Conservation (phyloP, 768 basidiomycete species). For the Auricularia cornea region DNA sequence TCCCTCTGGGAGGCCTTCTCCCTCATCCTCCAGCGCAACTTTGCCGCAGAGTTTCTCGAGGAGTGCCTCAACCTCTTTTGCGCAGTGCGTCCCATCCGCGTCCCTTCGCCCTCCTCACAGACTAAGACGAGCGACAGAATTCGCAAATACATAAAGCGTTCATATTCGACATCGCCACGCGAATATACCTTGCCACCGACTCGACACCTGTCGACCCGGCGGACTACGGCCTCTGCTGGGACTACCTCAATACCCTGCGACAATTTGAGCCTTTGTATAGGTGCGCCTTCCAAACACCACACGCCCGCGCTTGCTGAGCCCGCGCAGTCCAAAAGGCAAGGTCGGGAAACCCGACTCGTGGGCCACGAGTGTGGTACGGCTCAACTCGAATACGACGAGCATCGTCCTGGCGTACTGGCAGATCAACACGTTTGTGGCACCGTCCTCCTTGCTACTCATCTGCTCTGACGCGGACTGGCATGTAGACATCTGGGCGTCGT, state of each 20-base stretch:
- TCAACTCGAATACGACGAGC: background rate
- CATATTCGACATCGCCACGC: slow-evolving; percentile 77
- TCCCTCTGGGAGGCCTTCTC: slow-evolving; percentile 90
- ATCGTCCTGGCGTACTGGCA: slow-evolving; percentile 1
- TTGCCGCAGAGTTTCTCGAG: slow-evolving; percentile 64
- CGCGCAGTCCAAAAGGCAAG: background rate
- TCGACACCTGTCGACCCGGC: slow-evolving; percentile 83
- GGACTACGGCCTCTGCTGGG: slow-evolving; percentile 83
- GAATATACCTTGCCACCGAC: slow-evolving; percentile 90
- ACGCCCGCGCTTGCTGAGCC: too few relatives aligned
- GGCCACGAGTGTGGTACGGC: background rate
- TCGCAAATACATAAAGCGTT: slow-evolving; percentile 92
- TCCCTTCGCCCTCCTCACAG: too few relatives aligned
- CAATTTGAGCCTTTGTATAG: slow-evolving; percentile 81
- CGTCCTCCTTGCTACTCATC: background rate
- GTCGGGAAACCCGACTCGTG: background rate
- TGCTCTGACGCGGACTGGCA: background rate
- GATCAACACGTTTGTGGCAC: background rate
- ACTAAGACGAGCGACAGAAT: slow-evolving; percentile 53
- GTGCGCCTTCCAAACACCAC: slow-evolving; percentile 36
- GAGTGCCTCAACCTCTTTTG: slow-evolving; percentile 81
- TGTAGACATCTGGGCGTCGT: background rate
- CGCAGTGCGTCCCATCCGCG: slow-evolving; percentile 40
- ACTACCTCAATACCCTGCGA: slow-evolving; percentile 81
- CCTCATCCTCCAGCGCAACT: slow-evolving; percentile 76